phyloP scores from a whole-genome alignment of 2,329 filamentous ascomycete genomes.

The Rhinocladiella mackenziei region DNA sequence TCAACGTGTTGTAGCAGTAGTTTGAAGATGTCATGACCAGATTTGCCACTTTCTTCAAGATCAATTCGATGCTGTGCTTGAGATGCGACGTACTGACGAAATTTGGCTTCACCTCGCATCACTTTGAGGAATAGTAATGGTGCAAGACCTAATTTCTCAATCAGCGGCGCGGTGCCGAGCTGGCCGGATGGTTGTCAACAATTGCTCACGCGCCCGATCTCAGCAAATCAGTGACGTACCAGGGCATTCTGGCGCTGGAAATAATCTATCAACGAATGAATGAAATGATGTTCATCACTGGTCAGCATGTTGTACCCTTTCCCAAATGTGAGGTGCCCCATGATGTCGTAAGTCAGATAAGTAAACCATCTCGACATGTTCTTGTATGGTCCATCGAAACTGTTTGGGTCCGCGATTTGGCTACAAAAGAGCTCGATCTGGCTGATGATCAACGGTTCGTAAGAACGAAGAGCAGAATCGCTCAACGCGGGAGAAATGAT shows the following conservation, averaged over 20 bases:
- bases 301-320: constrained; percentile 11
- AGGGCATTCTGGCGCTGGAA: constrained; percentile 6
- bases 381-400: constrained; percentile 1
- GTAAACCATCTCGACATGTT: constrained; percentile 8
- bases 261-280: constrained; percentile 7
- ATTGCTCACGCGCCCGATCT: no score
- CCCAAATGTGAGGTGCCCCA: constrained; percentile 13
- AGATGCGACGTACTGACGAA: constrained; percentile 2
- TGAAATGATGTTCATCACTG: constrained; percentile 4
- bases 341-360: constrained; percentile 14
- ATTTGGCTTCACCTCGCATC: constrained; percentile 3
- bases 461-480: constrained; percentile 30
- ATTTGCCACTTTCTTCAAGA: constrained; percentile 2
- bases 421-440: constrained; percentile 6
- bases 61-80: constrained; percentile 1
- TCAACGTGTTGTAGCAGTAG: constrained; percentile 7
- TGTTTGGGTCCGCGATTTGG: background rate
- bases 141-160: constrained; percentile 1
- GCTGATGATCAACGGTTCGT: constrained; percentile 1
- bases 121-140: constrained; percentile 3
- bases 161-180: constrained; percentile 4
- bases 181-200: background rate
- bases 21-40: constrained; percentile 5
- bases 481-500: constrained; percentile 36
- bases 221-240: no score